Percentiles rank a stretch among this genome's conserved stretches.
phyloP scores from a whole-genome alignment of 495 filamentous ascomycete species.

The Friedmanniomyces simplex region DNA sequence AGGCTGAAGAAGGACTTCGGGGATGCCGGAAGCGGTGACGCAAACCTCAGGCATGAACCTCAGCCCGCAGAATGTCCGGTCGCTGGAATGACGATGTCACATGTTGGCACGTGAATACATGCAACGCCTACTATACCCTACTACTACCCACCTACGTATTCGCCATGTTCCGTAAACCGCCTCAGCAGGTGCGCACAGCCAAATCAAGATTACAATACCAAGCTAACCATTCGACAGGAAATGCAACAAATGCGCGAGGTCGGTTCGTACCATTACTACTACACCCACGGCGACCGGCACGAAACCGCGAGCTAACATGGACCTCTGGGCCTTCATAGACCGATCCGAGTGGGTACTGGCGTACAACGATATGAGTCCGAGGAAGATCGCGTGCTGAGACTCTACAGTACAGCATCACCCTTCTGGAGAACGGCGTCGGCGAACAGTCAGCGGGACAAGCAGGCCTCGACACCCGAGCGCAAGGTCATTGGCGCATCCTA shows the following conservation, averaged over 20 bases:
- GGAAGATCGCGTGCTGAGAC: slow-evolving; percentile 1
- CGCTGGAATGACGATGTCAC: no score
- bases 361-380: slow-evolving; percentile 4
- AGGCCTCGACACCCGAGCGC: slow-evolving; percentile 33
- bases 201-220: no score
- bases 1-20: no score
- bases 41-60: no score
- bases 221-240: background rate
- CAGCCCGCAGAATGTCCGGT: no score
- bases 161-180: slow-evolving; percentile 49
- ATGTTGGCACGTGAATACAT: background rate
- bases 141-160: background rate
- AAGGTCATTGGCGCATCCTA: slow-evolving; percentile 92
- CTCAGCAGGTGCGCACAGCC: slow-evolving; percentile 54
- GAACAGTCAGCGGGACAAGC: slow-evolving; percentile 18
- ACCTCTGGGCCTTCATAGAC: slow-evolving; percentile 29
- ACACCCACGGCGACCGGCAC: slow-evolving; percentile 4
- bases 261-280: slow-evolving; percentile 53
- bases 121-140: background rate
- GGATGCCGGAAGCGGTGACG: no score
- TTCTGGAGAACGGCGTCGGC: slow-evolving; percentile 70
- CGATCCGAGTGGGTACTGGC: slow-evolving; percentile 36
- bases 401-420: slow-evolving; percentile 60
- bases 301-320: slow-evolving; percentile 15
- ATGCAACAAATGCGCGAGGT: slow-evolving; percentile 98